Base-by-base conservation (phyloP, 2,329 filamentous ascomycete species). In the Trichoderma cornu-damae region DNA sequence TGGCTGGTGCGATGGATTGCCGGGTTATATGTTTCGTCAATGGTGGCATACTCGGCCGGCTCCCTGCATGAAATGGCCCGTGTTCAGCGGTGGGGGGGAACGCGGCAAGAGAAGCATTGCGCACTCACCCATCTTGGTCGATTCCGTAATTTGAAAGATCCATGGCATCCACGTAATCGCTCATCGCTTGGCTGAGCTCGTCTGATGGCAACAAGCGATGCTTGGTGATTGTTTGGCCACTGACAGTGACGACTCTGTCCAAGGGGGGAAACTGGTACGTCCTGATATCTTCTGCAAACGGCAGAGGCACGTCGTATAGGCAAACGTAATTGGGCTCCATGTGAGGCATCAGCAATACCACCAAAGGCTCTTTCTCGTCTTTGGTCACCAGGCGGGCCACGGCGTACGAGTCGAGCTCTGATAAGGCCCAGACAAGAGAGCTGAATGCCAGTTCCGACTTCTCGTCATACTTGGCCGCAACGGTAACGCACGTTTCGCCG, bases 181-280 rank as follows among this genome's bases (percentile, higher is more conserved):
- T 87, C 92, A 99, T 97, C 1, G 90, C 87, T 48, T 86, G 75
- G 54, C 83, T 80, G 22, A 99, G 78, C 30, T 89, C 83, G 2
- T 88, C 79, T 8, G 77, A 86, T 0, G 94, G 94, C 2, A 99
- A 77, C 59, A 95, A 86, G 34, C 90, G 87, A 63, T 99, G 92
- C 64, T 93, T 85, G 9, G 83, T 89, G 48, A 96, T 76, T 7
- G 82, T 80, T 62, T 89, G 88, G 1, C 93, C 93, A 9, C 86
- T 90, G n/a, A 95, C 81, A 0, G 92, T 96, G 59, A 96, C 75
- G 26, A 97, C 87, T 61, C 84, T 88, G 68, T 96, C 92, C 9
- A 99, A 75, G 0, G 93, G 90, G 5, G 94, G 91, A 63, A 99
- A 99, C 58, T 86, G 87, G 70, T 96, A 97, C n/a, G 81, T 81